These are phyloP conservation scores for Leishmania arabica DNA, from an alignment of 208 protist species.

Conservation along the genomic window DNA sequence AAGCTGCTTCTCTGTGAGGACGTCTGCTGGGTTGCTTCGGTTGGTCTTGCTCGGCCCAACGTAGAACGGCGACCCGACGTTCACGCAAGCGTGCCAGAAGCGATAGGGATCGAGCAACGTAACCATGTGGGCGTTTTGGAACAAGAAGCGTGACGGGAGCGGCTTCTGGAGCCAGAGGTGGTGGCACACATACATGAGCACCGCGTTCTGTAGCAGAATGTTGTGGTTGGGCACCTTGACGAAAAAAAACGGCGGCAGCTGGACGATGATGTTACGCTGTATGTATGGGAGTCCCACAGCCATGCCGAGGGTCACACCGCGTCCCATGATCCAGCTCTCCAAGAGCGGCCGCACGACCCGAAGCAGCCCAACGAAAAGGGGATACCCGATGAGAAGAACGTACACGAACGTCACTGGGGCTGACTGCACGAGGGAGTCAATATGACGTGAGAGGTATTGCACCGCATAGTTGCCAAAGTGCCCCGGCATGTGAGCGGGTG, in stretches of 20 bases:
- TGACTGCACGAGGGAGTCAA: neutral
- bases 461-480: neutral
- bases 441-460: neutral
- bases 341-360: conserved; percentile 28
- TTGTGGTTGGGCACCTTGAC: conserved; percentile 13
- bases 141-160: neutral
- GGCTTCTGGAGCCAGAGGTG: conserved; percentile 12
- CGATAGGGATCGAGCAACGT: conserved; percentile 26
- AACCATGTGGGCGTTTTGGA: neutral
- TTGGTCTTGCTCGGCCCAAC: neutral
- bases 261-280: conserved; percentile 23
- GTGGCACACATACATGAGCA: conserved; percentile 22
- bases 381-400: conserved; percentile 18
- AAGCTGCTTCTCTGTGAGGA: neutral
- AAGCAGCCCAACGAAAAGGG: conserved; percentile 24
- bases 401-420: conserved; percentile 2
- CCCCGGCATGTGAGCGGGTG: neutral
- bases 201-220: conserved; percentile 21
- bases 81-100: neutral
- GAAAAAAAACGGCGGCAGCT: neutral
- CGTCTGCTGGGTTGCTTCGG: too few species aligned
- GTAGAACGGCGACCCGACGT: neutral
- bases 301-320: neutral
- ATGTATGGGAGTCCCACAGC: conserved; percentile 2
- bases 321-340: conserved; percentile 1